A percentile compares a stretch with the other conserved stretches of the same genome.
Evolutionary conservation across 2,329 filamentous ascomycete species (phyloP).

Genomic region (Colletotrichum sp.): DNA sequence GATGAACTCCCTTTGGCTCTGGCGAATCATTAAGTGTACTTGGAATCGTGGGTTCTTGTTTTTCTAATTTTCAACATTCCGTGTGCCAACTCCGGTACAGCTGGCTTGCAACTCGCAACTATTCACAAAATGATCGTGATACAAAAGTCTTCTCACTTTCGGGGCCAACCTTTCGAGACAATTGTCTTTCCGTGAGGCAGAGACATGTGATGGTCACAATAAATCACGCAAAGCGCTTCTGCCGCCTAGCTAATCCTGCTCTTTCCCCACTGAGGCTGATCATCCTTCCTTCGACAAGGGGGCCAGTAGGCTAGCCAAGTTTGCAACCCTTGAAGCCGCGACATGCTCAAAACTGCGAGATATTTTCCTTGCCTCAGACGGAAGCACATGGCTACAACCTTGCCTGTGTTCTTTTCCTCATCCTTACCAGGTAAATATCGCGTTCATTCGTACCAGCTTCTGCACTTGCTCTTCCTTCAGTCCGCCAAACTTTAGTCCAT

Average conservation of each 20-base stretch:
- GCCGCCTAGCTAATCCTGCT: neutral
- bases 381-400: no score
- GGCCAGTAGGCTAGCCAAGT: neutral
- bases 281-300: neutral
- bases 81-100: no score
- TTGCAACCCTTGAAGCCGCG: no score
- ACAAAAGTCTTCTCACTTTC: no score
- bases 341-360: neutral
- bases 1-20: fast-evolving
- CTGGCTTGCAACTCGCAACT: no score
- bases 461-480: no score
- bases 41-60: no score
- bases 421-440: no score
- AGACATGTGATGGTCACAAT: neutral
- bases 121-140: fast-evolving
- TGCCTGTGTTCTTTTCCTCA: no score
- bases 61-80: no score
- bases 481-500: no score
- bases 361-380: neutral
- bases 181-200: fast-evolving
- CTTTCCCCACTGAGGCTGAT: neutral
- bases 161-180: fast-evolving
- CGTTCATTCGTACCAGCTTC: no score
- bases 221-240: neutral
- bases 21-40: fast-evolving